Conservation (phyloP, 768 basidiomycete genomes). For the Ramaria rubella region DNA sequence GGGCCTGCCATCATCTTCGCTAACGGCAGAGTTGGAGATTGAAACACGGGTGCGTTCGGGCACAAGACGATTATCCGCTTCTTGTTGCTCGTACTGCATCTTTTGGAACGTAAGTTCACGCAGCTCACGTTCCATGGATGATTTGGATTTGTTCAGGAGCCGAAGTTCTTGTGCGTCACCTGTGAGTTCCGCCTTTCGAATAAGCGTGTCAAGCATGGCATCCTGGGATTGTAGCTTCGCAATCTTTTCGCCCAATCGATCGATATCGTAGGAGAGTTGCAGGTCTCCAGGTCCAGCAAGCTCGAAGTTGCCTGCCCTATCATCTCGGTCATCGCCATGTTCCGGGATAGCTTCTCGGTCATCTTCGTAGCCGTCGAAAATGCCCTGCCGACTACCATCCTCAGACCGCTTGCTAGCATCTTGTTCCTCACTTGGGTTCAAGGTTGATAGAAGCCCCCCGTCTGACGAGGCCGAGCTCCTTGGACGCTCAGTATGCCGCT, state of each 20-base stretch:
- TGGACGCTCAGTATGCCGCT: constrained; percentile 32
- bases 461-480: constrained; percentile 3
- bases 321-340: constrained; percentile 32
- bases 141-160: constrained; percentile 75
- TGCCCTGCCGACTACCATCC: constrained; percentile 27
- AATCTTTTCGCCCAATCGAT: constrained; percentile 69
- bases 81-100: constrained; percentile 89
- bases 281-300: constrained; percentile 86
- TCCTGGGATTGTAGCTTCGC: constrained; percentile 74
- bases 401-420: neutral
- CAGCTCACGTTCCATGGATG: constrained; percentile 74
- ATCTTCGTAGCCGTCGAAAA: constrained; percentile 25
- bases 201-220: constrained; percentile 75
- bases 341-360: constrained; percentile 40
- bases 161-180: constrained; percentile 83
- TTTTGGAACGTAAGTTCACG: constrained; percentile 85
- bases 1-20: constrained; percentile 80
- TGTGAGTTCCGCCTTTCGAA: constrained; percentile 91
- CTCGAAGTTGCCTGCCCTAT: constrained; percentile 47
- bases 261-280: constrained; percentile 81
- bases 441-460: neutral
- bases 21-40: constrained; percentile 76
- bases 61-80: constrained; percentile 79
- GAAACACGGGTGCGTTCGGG: constrained; percentile 79
- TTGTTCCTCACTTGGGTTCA: neutral